These are phyloP conservation scores for Aspergillus ostianus DNA, from an alignment of 495 filamentous ascomycete species.

Conservation along the genomic window DNA sequence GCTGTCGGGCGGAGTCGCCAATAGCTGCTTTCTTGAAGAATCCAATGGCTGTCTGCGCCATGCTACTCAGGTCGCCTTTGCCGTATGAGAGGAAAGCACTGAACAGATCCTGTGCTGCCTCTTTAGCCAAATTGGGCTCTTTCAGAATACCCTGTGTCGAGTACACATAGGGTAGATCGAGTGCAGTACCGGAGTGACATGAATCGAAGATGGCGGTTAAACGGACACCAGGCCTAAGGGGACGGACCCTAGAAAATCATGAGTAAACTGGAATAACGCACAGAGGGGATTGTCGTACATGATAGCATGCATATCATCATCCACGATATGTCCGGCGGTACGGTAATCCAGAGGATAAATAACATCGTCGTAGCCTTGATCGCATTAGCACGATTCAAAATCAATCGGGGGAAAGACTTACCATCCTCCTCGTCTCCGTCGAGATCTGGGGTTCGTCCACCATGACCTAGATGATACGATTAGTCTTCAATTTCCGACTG, in stretches of 20 bases:
- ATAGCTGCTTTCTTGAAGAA: conserved; percentile 90
- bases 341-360: conserved; percentile 97
- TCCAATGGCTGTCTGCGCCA: conserved; percentile 75
- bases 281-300: conserved; percentile 51
- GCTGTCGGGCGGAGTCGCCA: conserved; percentile 74
- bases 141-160: conserved; percentile 93
- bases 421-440: conserved; percentile 94
- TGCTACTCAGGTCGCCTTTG: conserved; percentile 78
- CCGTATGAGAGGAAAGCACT: conserved; percentile 83
- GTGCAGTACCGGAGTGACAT: conserved; percentile 92
- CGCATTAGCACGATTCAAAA: background rate
- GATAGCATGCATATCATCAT: conserved; percentile 97
- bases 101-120: conserved; percentile 89
- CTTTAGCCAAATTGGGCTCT: conserved; percentile 95
- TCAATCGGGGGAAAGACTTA: conserved; percentile 8
- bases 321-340: conserved; percentile 85
- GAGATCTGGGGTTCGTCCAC: conserved; percentile 89
- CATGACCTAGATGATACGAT: conserved; percentile 63
- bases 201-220: conserved; percentile 98
- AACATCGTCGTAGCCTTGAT: conserved; percentile 81
- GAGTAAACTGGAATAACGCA: background rate
- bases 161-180: conserved; percentile 97
- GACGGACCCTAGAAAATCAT: conserved; percentile 51
- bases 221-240: conserved; percentile 80
- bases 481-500: background rate